Evolutionary conservation across 1,139 yeast genomes (phyloP), one percentile per base, ranked within the genome.

Genomic region (Entelexis sorbosivorans): DNA sequence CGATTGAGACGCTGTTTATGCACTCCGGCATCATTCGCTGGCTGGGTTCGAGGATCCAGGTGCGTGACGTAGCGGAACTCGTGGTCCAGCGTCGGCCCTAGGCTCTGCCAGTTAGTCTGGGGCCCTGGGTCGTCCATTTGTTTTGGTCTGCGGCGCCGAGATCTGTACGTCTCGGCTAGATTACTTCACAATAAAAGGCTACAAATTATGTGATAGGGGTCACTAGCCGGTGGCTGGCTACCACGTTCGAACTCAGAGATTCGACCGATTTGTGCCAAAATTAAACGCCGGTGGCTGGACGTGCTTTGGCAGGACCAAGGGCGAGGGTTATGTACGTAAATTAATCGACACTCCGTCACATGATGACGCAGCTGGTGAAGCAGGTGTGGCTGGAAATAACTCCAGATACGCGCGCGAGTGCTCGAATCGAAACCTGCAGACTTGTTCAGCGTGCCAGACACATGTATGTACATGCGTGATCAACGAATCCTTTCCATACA

Each of bases 41-140:
- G 29, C 5, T 17, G 14, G 4, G 5, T 17, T n/a, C 24, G 38
- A 11, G 49, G 49, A 7, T 49, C 34, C 16, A 51, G 17, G 22
- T 54, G 57, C n/a, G 52, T 40, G 6, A 44, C 48, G 19, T 39
- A 36, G 11, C 38, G 48, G 32, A 49, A 19, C 47, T 54, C 54
- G 2, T 48, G 19, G n/a, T 28, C 16, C 11, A 53, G 28, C 9
- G 57, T 53, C 3, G 54, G n/a, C 14, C 56, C 57, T 3, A 49
- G 17, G 34, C 48, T 44, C 48, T 54, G 56, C 57, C 57, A 54
- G n/a, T 31, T 20, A 8, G 44, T 17, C 22, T 26, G 34, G 22
- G 32, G 14, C 20, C 32, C 39, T 5, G 47, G 33, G 11, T 49
- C 52, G 8, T 52, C 47, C 55, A 52, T 52, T 24, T 14, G 7